phyloP scores from a whole-genome alignment of 1,284 basidiomycete species.

The Sanguinoderma infundibulare region DNA sequence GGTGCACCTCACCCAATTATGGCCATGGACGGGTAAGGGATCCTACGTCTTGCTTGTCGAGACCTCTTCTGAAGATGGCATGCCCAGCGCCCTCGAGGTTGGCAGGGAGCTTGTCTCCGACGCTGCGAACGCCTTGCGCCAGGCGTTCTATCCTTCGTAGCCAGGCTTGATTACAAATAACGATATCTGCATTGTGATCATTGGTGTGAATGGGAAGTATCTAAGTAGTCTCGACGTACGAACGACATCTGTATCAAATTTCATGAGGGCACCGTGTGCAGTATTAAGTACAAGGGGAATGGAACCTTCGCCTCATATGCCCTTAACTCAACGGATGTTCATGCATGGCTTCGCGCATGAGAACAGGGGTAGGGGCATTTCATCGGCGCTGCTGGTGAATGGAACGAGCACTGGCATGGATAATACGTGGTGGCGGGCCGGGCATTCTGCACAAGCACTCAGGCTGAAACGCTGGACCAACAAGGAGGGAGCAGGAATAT shows the following conservation, averaged over 20 bases:
- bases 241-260: background rate
- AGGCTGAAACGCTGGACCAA: background rate
- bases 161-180: background rate
- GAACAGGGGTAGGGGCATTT: background rate
- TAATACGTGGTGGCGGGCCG: background rate
- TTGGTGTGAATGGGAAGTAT: background rate
- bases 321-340: background rate
- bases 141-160: constrained; percentile 42
- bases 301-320: background rate
- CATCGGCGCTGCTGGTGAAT: background rate
- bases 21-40: constrained; percentile 57
- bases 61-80: background rate
- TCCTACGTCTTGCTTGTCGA: background rate
- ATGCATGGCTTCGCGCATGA: background rate
- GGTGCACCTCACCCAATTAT: constrained; percentile 71
- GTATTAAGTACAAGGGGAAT: background rate
- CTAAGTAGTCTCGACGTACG: background rate
- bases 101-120: constrained; percentile 60
- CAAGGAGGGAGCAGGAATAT: background rate
- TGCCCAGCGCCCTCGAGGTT: constrained; percentile 48
- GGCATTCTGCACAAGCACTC: constrained; percentile 5
- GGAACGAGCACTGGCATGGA: background rate
- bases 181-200: too few species aligned
- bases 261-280: background rate
- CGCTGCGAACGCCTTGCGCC: constrained; percentile 50